Conservation (phyloP, 352 stramenopile genomes). For the Pythium myriotylum region DNA sequence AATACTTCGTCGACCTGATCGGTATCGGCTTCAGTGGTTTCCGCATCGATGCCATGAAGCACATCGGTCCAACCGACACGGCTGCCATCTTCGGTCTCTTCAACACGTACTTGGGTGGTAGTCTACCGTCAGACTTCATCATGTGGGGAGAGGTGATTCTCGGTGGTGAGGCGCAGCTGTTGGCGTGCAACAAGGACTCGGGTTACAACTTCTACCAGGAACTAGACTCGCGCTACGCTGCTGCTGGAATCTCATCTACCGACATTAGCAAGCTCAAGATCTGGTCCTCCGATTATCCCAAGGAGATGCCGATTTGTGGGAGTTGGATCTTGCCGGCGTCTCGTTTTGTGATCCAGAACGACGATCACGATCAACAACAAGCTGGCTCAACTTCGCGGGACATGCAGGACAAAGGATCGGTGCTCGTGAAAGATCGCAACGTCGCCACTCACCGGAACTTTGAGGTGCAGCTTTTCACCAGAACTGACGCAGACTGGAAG, state of each 20-base stretch:
- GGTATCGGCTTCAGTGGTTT: conserved; percentile 71
- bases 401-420: conserved; percentile 56
- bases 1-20: conserved; percentile 69
- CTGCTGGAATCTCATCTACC: conserved; percentile 44
- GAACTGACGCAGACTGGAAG: conserved; percentile 60
- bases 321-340: conserved; percentile 64
- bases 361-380: conserved; percentile 74
- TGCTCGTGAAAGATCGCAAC: conserved; percentile 57
- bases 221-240: conserved; percentile 44
- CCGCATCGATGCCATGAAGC: conserved; percentile 63
- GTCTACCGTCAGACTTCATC: conserved; percentile 59
- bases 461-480: conserved; percentile 57
- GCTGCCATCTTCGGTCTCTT: conserved; percentile 50
- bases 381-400: conserved; percentile 48
- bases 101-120: conserved; percentile 61
- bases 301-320: conserved; percentile 49
- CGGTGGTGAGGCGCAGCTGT: conserved; percentile 38
- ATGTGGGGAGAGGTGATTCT: conserved; percentile 35
- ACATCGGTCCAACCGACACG: conserved; percentile 53
- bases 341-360: conserved; percentile 76
- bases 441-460: conserved; percentile 57
- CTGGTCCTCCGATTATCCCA: conserved; percentile 76
- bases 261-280: conserved; percentile 82
- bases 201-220: conserved; percentile 72
- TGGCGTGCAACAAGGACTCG: conserved; percentile 56